Evolutionary conservation across 1,139 yeast species (phyloP).

Genomic region (Lodderomyces margitis): DNA sequence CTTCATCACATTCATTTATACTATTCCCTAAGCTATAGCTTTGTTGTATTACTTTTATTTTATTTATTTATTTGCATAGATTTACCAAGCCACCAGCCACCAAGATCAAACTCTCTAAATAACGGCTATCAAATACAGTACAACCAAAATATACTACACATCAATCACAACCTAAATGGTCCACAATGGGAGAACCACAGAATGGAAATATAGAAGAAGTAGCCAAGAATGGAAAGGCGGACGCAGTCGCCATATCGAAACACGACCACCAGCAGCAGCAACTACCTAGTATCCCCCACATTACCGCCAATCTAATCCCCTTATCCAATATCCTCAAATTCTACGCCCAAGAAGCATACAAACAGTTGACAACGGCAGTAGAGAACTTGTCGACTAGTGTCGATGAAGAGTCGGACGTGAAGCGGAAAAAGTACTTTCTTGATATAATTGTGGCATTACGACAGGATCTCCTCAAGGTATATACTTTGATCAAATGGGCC

Average conservation of each 20-base stretch:
- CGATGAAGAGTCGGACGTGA: conserved; percentile 50
- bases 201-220: too few relatives aligned
- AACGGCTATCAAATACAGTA: too few relatives aligned
- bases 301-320: conserved; percentile 68
- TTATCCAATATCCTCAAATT: conserved; percentile 56
- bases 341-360: conserved; percentile 61
- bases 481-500: conserved; percentile 88
- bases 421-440: conserved; percentile 65
- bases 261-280: background rate
- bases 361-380: conserved; percentile 59
- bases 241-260: conserved; percentile 28
- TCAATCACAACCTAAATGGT: background rate
- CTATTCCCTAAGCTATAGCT: too few relatives aligned
- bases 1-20: too few relatives aligned
- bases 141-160: background rate
- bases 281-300: conserved; percentile 56
- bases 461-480: conserved; percentile 78
- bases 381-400: conserved; percentile 51
- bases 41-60: too few relatives aligned
- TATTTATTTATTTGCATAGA: too few relatives aligned
- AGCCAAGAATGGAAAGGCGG: background rate
- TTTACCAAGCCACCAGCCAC: too few relatives aligned
- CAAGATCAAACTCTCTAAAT: too few relatives aligned
- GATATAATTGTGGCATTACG: conserved; percentile 68
- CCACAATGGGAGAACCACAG: background rate